Conservation (phyloP, 116 monocot species). For the Cymodocea nodosa region DNA sequence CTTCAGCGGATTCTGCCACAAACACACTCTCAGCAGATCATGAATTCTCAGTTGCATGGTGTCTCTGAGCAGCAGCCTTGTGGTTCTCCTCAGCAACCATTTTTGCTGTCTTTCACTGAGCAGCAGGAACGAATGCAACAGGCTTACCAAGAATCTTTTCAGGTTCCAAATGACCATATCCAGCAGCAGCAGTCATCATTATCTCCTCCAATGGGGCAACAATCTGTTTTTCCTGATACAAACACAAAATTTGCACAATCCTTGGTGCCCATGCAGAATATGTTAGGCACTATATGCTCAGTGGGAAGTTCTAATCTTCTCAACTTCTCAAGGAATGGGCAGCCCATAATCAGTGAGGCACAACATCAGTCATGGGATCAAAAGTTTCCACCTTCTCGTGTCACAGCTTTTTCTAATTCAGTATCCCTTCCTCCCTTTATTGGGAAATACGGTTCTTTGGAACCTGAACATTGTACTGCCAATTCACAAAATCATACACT, state of each 20-base stretch:
- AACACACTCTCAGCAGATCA: slow-evolving; percentile 28
- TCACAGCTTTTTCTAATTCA: slow-evolving; percentile 26
- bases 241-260: slow-evolving; percentile 30
- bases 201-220: slow-evolving; percentile 34
- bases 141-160: slow-evolving; percentile 36
- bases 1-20: slow-evolving; percentile 70
- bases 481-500: slow-evolving; percentile 53
- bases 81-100: slow-evolving; percentile 34
- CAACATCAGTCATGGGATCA: slow-evolving; percentile 58
- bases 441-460: slow-evolving; percentile 54
- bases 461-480: slow-evolving; percentile 35
- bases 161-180: slow-evolving; percentile 30
- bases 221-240: slow-evolving; percentile 36
- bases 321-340: slow-evolving; percentile 40
- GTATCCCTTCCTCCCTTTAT: slow-evolving; percentile 46
- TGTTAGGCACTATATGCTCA: slow-evolving; percentile 27
- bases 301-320: slow-evolving; percentile 49
- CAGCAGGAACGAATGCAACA: slow-evolving; percentile 34
- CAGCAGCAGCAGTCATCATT: slow-evolving; percentile 38
- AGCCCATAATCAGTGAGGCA: slow-evolving; percentile 34
- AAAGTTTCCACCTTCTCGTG: slow-evolving; percentile 42
- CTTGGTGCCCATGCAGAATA: slow-evolving; percentile 31
- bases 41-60: slow-evolving; percentile 27
- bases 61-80: slow-evolving; percentile 21
- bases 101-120: slow-evolving; percentile 31